Base-by-base conservation (phyloP, 2,329 filamentous ascomycete genomes). In the Byssothecium circinans region DNA sequence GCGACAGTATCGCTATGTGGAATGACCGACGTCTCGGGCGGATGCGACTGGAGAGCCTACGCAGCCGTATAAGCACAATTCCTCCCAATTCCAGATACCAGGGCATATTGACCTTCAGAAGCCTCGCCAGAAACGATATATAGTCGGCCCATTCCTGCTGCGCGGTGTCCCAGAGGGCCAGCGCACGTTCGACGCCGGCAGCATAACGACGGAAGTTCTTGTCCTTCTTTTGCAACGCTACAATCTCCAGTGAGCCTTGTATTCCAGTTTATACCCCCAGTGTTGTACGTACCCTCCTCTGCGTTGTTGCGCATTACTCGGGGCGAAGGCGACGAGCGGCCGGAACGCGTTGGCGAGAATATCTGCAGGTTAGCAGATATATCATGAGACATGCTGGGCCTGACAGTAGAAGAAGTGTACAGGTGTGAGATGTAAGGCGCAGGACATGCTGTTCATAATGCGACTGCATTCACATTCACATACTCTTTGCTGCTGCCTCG, bases 121-220 rank as follows among this genome's bases (percentile, higher is more conserved):
- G 79, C 53, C 90, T 85, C 67, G 89, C 95, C 46, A 99, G 76
- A 69, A 97, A 99, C 15, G 92, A 96, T 64, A 99, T 99, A 69
- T 99, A 99, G 75, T 99, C 94, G 40, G 95, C 94, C 94, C 94
- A 99, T 83, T 99, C 94, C 74, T 97, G 91, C 59, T 96, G 79
- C 23, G 90, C 85, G 14, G 89, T 91, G 68, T 99, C 94, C 75
- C 96, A 99, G 27, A 96, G 80, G 37, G 88, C 83, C 53, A 99
- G 80, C 27, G 91, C 88, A 70, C 91, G 84, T 65, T 97, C 92
- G 57, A 99, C 86, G 49, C 85, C 88, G 40, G 86, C 83, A 36
- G 91, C 90, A 82, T 97, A 99, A 70, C 91, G 88, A 57, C 91
- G 89, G 69, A 89, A 92, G 50, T 73, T 76, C 58, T 85, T 86